Evolutionary conservation across 805 yeast genomes (phyloP).

Genomic region (Sungouiozyma ichnusensis): DNA sequence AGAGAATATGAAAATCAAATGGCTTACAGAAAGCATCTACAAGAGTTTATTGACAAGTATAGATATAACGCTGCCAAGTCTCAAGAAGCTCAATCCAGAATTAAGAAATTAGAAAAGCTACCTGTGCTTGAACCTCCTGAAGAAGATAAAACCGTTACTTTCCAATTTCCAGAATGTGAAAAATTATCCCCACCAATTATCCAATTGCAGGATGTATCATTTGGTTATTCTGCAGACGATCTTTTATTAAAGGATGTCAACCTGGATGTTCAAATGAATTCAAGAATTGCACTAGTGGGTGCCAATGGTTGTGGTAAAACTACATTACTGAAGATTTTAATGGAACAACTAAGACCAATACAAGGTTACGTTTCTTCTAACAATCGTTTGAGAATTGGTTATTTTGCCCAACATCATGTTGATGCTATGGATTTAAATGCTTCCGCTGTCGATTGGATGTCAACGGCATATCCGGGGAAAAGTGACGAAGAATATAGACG

Average conservation of each 20-base stretch:
- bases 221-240: constrained; percentile 65
- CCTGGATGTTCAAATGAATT: constrained; percentile 82
- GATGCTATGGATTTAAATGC: constrained; percentile 86
- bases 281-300: constrained; percentile 94
- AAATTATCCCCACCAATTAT: constrained; percentile 86
- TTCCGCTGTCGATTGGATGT: constrained; percentile 93
- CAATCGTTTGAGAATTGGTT: constrained; percentile 83
- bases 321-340: constrained; percentile 74
- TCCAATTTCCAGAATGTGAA: constrained; percentile 94
- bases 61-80: constrained; percentile 97
- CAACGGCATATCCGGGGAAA: constrained; percentile 79
- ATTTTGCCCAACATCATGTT: constrained; percentile 97
- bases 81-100: constrained; percentile 95
- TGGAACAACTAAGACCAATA: constrained; percentile 66
- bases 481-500: constrained; percentile 95
- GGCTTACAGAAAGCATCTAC: constrained; percentile 91
- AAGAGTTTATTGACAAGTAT: constrained; percentile 88
- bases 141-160: constrained; percentile 74
- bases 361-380: constrained; percentile 73
- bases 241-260: constrained; percentile 69
- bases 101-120: constrained; percentile 88
- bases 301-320: constrained; percentile 99
- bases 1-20: constrained; percentile 96
- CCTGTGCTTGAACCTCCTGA: constrained; percentile 92
- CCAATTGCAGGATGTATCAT: constrained; percentile 75